These are phyloP conservation scores for Aureobasidium musti DNA, from an alignment of 2,329 filamentous ascomycete species.

Conservation along the genomic window DNA sequence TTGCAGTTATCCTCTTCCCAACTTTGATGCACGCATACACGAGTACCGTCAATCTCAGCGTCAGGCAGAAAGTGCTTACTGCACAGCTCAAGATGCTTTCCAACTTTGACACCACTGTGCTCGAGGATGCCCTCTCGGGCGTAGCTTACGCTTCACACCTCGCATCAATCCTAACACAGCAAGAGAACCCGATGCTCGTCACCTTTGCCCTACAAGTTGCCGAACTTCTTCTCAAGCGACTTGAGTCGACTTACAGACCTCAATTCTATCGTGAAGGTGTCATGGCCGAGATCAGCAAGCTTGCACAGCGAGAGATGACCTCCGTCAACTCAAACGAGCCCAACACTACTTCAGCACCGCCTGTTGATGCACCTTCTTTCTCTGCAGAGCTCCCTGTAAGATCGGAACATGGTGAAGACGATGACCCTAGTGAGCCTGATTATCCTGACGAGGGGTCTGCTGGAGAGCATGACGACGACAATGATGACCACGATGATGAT, in stretches of 20 bases:
- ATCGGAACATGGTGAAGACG: constrained; percentile 43
- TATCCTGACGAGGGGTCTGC: constrained; percentile 58
- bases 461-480: constrained; percentile 57
- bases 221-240: constrained; percentile 78
- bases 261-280: constrained; percentile 98
- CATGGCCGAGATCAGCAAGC: constrained; percentile 82
- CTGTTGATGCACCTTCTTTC: constrained; percentile 15
- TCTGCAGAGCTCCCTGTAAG: constrained; percentile 30
- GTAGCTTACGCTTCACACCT: constrained; percentile 96
- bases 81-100: constrained; percentile 99
- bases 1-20: constrained; percentile 88
- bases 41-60: constrained; percentile 92
- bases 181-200: constrained; percentile 86
- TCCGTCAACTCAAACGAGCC: constrained; percentile 29
- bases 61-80: constrained; percentile 90
- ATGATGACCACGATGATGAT: constrained; percentile 58
- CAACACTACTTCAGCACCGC: constrained; percentile 29
- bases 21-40: constrained; percentile 96
- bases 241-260: constrained; percentile 87
- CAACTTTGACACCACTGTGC: constrained; percentile 81
- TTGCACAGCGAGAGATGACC: constrained; percentile 57
- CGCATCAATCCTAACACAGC: constrained; percentile 90
- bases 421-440: constrained; percentile 43
- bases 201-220: constrained; percentile 86
- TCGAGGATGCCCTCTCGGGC: constrained; percentile 79